Evolutionary conservation across 73 alveolate species (phyloP), one percentile per base, ranked within the genome.

Genomic region (Paramecium bursaria): DNA sequence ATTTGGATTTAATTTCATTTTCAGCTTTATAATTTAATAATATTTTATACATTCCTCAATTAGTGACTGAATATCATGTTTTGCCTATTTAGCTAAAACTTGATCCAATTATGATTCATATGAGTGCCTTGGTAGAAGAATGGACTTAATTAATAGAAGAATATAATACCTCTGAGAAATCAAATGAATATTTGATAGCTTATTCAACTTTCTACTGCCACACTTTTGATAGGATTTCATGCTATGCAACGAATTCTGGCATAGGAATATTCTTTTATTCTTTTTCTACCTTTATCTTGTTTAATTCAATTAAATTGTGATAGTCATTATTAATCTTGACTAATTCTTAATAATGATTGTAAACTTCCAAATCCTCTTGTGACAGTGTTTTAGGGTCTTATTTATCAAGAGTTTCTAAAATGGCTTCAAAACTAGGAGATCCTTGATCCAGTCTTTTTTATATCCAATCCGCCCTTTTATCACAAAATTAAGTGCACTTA

Each of bases 201-300:
- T 25, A 25, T 53, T 79, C 89, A 80, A 80, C 51, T 53, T 79
- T 79, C 42, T 79, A 80, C 2, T 46, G 51, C 89, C 89, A 79
- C 26, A 73, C 89, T 23, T 49, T 73, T 54, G 48, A 50, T 39
- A 79, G 47, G 51, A 44, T 31, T 79, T 79, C 76, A 46, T 79
- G 75, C 17, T 54, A 39, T 35, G 51, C 76, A 11, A 79, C 89
- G 25, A 79, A 79, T 48, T 54, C 77, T 39, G 89, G 89, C 55
- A 79, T 79, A 53, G 30, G 33, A 25, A 79, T 48, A 53, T 35
- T 79, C 21, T 54, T 79, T 55, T 79, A 39, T 55, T 79, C 89
- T 33, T 79, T 25, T 7, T 31, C 35, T 4, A 73, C 73, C 49
- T 54, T 79, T 15, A 39, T 42, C 17, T 79, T 54, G 13, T 53